These are phyloP conservation scores for Furcasterigmium sp. DNA, from an alignment of 2,329 filamentous ascomycete species.

Conservation along the genomic window DNA sequence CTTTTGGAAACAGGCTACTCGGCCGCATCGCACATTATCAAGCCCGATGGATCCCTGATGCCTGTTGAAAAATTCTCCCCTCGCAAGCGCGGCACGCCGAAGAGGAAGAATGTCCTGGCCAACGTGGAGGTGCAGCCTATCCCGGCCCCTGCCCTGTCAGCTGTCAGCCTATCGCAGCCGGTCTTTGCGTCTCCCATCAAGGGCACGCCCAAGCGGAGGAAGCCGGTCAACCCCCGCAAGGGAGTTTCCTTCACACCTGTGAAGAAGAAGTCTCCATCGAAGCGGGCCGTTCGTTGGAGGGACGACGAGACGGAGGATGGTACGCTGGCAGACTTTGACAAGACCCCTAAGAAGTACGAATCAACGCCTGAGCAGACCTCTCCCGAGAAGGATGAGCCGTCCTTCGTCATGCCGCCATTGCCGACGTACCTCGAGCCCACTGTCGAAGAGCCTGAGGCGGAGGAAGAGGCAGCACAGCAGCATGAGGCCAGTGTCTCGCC, in stretches of 20 bases:
- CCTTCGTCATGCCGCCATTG: conserved; percentile 27
- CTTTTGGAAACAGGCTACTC: conserved; percentile 72
- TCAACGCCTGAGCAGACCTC: conserved; percentile 50
- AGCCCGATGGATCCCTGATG: conserved; percentile 68
- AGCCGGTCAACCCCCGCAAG: conserved; percentile 57
- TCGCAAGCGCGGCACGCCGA: conserved; percentile 68
- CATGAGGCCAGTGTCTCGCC: conserved; percentile 49
- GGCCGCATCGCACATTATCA: conserved; percentile 78
- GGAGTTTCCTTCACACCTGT: conserved; percentile 71
- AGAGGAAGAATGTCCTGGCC: conserved; percentile 55
- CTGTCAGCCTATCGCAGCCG: conserved; percentile 22
- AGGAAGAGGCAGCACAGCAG: not conserved
- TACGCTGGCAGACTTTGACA: conserved; percentile 82
- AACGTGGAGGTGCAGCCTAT: conserved; percentile 34
- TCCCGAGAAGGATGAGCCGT: conserved; percentile 34
- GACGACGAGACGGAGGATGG: conserved; percentile 82
- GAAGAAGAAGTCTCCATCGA: conserved; percentile 63
- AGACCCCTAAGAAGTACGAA: conserved; percentile 70
- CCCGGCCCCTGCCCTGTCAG: conserved; percentile 36
- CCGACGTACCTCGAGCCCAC: conserved; percentile 50
- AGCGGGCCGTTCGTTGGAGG: conserved; percentile 83
- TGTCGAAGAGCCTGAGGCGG: conserved; percentile 8
- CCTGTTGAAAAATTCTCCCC: conserved; percentile 66
- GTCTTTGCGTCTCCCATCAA: conserved; percentile 58
- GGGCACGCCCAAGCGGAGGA: conserved; percentile 75